These are phyloP conservation scores for Fagus sylvatica DNA, from an alignment of 306 rosid species.

Conservation along the genomic window DNA sequence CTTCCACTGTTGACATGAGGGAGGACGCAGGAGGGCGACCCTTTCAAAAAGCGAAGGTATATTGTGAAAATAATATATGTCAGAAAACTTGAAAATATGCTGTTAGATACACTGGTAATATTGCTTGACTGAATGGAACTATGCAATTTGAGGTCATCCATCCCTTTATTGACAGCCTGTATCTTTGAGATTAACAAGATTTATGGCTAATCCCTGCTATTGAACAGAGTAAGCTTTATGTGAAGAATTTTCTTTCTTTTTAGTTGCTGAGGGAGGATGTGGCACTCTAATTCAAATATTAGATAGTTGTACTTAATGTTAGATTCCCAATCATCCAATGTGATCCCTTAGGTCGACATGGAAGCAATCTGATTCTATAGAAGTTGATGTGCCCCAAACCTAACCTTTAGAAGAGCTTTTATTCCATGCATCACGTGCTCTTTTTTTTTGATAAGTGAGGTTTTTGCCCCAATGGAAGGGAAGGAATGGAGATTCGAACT, in stretches of 20 bases:
- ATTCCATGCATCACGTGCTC: background rate
- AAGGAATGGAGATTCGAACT: too few relatives aligned
- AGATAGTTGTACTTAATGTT: background rate
- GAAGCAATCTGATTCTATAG: background rate
- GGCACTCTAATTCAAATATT: background rate
- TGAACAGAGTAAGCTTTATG: background rate
- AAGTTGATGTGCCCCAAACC: background rate
- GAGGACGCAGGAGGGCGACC: constrained; percentile 70
- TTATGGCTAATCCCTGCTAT: background rate
- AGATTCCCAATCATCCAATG: background rate
- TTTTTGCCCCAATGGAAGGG: too few relatives aligned
- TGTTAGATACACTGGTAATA: too few relatives aligned
- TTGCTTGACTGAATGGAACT: background rate
- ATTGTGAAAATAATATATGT: background rate
- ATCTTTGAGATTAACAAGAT: too few relatives aligned
- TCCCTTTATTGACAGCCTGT: background rate
- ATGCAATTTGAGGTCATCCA: background rate
- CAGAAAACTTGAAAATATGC: background rate
- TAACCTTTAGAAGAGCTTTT: background rate
- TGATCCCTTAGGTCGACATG: background rate
- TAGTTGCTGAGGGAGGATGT: background rate
- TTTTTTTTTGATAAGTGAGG: background rate
- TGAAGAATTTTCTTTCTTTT: background rate
- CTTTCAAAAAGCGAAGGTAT: constrained; percentile 79
- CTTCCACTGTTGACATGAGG: constrained; percentile 70